Evolutionary conservation across 1,284 basidiomycete species (phyloP), one percentile per base, ranked within the genome.

Genomic region (Macrocystidia cucumis): DNA sequence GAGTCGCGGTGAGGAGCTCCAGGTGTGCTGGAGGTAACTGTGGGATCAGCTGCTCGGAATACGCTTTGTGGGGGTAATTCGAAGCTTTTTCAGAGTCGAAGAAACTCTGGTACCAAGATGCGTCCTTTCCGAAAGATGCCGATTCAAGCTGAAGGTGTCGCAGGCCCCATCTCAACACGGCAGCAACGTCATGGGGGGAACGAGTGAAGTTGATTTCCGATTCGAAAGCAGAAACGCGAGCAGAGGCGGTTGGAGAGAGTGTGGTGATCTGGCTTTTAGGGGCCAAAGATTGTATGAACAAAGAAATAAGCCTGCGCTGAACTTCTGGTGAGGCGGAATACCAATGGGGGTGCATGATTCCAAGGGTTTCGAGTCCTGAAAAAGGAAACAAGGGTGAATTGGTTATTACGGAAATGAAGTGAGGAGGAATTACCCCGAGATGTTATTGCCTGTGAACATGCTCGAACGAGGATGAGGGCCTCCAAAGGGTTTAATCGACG

Each of bases 311-410:
- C 47, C 62, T 73, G 47, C 71, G 73, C 53, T 87, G 84, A 20
- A 68, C 56, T 7, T 74, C 69, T 6, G 72, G 71, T 11, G 79
- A 83, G 11, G 83, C 65, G 28, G 82, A 79, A 49, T 82, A 66
- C 82, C 80, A 87, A 51, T 86, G 78, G 3, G 84, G 81, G 47
- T 81, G 78, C 80, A 87, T 86, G 26, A 87, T 66, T 19, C 83
- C 83, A 32, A 83, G 74, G 2, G 77, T 76, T 52, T 84, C 81
- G 33, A 84, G 61, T 18, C 82, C 82, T 86, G 42, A 2, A 25
- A 33, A 34, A n/a, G n/a, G n/a, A n/a, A n/a, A n/a, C n/a, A n/a
- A n/a, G n/a, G n/a, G n/a, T n/a, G n/a, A n/a, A n/a, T n/a, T n/a
- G n/a, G n/a, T n/a, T n/a, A n/a, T n/a, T n/a, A n/a, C n/a, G n/a